A percentile compares a stretch with the other conserved stretches of the same genome.
Conservation (phyloP, 2,329 filamentous ascomycete genomes). For the Colletotrichum lentis region DNA sequence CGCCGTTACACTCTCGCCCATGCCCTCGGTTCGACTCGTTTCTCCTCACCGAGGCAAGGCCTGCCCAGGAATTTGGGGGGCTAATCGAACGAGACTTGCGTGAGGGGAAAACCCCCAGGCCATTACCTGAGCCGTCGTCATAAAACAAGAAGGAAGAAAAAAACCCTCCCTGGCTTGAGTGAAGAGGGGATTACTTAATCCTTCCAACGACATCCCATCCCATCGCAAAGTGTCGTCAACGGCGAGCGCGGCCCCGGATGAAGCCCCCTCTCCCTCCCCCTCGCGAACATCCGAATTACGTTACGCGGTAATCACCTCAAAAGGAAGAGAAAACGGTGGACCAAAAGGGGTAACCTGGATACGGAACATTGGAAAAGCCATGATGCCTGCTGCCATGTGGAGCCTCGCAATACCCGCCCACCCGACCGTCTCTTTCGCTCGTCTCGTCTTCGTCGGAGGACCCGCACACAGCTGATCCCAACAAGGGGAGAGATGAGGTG, state of each 20-base stretch:
- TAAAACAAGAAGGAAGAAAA: background rate
- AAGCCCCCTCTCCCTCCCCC: background rate
- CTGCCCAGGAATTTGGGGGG: slow-evolving; percentile 19
- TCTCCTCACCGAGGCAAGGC: background rate
- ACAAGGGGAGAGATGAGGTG: background rate
- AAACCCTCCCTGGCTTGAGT: background rate
- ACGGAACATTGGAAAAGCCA: background rate
- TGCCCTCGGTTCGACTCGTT: background rate
- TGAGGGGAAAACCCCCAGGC: slow-evolving; percentile 31
- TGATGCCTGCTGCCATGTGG: slow-evolving; percentile 17
- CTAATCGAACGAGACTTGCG: slow-evolving; percentile 34
- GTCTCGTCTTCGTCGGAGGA: slow-evolving; percentile 3
- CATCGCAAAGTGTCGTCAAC: background rate
- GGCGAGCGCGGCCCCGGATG: background rate
- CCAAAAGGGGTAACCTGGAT: background rate
- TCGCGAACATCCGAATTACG: background rate
- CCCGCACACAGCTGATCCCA: background rate
- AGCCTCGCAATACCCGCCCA: slow-evolving; percentile 7
- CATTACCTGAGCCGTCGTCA: slow-evolving; percentile 18
- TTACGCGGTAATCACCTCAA: background rate
- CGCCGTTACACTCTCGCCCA: slow-evolving; percentile 5
- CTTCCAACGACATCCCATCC: slow-evolving; percentile 34
- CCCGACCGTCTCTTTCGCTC: background rate
- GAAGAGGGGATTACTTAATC: slow-evolving; percentile 27
- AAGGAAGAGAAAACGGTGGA: slow-evolving; percentile 1